Base-by-base conservation (phyloP, 1,284 basidiomycete species). In the Crocinoboletus sp. region DNA sequence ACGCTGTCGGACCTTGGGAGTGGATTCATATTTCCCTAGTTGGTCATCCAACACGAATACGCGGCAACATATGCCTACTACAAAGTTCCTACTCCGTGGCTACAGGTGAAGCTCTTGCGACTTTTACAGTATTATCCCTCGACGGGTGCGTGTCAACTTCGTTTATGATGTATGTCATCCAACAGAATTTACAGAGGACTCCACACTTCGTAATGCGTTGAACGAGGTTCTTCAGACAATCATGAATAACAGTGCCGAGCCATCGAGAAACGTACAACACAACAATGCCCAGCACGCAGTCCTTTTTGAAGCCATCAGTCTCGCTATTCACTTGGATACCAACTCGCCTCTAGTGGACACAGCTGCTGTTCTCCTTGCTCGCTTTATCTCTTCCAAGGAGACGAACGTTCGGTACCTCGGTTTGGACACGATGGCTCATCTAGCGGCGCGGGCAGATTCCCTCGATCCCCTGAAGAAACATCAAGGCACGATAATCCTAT, bases 401-500 rank as follows among this genome's bases (percentile, higher is more conserved):
- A 99, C 96, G 16, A 99, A 99, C 61, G 94, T 99, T 32, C 82
- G 96, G 39, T 99, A 99, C 69, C 82, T 99, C 31, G 94, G 95
- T 19, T 77, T 99, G 43, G 96, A 99, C 64, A 96, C 94, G 16
- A 94, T 99, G 90, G 94, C 96, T 6, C 94, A 98, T 70, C 80
- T 99, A 9, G 96, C 96, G 6, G 94, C 94, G 1, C 84, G 91
- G 38, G 89, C 89, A 25, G 91, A 92, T 49, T 90, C 89, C 9
- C 74, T 99, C 17, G 87, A 88, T 22, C 84, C 93, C 3, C 87
- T 99, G 66, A 98, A 99, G 72, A 84, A 84, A 63, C 95, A 99
- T 60, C 94, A 98, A 66, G 84, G 82, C 46, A 97, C 93, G 16
- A 98, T 99, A 65, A 95, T 98, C 48, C 71, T 93, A 17, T 93